Conservation (phyloP, 2,329 filamentous ascomycete species). For the Fusarium sp. region DNA sequence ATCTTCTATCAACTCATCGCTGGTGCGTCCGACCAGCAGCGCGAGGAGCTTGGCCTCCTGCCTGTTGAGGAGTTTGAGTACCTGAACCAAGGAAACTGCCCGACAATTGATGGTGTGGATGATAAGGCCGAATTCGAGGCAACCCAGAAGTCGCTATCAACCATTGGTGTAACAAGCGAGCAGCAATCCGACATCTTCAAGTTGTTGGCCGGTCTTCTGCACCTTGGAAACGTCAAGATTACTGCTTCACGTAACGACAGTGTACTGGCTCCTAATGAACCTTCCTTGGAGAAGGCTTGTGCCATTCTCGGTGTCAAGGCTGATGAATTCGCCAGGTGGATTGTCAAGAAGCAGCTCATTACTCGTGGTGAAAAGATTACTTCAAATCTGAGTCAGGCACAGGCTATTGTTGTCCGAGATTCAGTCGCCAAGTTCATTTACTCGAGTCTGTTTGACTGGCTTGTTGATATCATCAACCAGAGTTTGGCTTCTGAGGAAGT, state of each 20-base stretch:
- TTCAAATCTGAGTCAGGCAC: constrained; percentile 92
- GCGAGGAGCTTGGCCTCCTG: constrained; percentile 81
- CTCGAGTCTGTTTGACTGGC: constrained; percentile 97
- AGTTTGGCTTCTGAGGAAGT: constrained; percentile 92
- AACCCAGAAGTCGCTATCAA: constrained; percentile 85
- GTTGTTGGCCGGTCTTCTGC: constrained; percentile 88
- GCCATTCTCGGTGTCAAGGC: constrained; percentile 88
- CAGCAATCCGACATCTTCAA: constrained; percentile 90
- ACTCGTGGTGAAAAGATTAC: constrained; percentile 98
- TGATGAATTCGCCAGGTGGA: constrained; percentile 94
- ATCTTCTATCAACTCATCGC: constrained; percentile 98
- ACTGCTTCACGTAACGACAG: constrained; percentile 90
- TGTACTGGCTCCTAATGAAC: constrained; percentile 82
- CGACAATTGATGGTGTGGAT: constrained; percentile 92
- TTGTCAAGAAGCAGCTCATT: constrained; percentile 97
- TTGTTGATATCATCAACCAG: constrained; percentile 95
- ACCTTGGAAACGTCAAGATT: constrained; percentile 97
- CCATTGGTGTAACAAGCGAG: constrained; percentile 81
- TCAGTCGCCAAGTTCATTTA: constrained; percentile 99
- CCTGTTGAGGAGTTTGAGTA: constrained; percentile 94
- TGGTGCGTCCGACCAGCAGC: constrained; percentile 87
- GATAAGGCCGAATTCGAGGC: constrained; percentile 94
- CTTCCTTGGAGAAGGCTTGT: constrained; percentile 84
- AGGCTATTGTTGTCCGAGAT: constrained; percentile 93
- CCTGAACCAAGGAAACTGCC: constrained; percentile 92